Percentiles rank a stretch among this genome's conserved stretches.
phyloP scores from a whole-genome alignment of 2,329 filamentous ascomycete species.

The Ophiocordyceps camponoti-leonardi region DNA sequence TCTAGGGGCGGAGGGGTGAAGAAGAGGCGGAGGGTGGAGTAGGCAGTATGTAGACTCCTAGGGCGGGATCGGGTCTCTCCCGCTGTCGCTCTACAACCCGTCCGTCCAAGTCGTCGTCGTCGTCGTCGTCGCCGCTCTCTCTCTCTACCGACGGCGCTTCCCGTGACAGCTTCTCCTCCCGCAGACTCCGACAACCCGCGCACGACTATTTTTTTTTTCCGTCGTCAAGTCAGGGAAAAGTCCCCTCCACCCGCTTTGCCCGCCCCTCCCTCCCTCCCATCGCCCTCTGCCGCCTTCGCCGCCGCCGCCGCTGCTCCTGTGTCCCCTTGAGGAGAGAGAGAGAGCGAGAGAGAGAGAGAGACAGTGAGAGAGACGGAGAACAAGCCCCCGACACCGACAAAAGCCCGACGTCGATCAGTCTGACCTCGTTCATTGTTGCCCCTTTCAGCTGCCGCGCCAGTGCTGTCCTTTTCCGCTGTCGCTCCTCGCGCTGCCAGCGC shows the following conservation, averaged over 20 bases:
- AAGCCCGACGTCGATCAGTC: too few species aligned
- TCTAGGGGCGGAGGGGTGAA: too few species aligned
- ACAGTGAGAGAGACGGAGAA: too few species aligned
- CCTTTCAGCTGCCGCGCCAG: background rate
- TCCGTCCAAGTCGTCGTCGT: too few species aligned
- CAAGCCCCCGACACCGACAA: background rate
- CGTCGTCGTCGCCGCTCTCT: background rate
- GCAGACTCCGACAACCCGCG: background rate
- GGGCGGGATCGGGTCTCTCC: too few species aligned
- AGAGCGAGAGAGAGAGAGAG: too few species aligned
- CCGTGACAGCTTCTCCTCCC: conserved; percentile 1
- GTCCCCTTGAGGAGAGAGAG: too few species aligned
- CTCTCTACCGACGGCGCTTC: background rate
- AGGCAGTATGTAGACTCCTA: too few species aligned
- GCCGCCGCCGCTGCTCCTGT: too few species aligned
- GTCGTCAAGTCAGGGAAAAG: background rate
- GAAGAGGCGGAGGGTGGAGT: too few species aligned
- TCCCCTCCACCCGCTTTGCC: background rate
- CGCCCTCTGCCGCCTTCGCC: background rate
- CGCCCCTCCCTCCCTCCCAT: background rate
- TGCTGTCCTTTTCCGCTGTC: background rate
- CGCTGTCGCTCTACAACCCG: background rate
- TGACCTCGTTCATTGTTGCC: too few species aligned
- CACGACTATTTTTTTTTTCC: background rate
- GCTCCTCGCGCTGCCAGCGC: background rate